These are phyloP conservation scores for Juglanconis sp. DNA, from an alignment of 2,329 filamentous ascomycete genomes.

Conservation along the genomic window DNA sequence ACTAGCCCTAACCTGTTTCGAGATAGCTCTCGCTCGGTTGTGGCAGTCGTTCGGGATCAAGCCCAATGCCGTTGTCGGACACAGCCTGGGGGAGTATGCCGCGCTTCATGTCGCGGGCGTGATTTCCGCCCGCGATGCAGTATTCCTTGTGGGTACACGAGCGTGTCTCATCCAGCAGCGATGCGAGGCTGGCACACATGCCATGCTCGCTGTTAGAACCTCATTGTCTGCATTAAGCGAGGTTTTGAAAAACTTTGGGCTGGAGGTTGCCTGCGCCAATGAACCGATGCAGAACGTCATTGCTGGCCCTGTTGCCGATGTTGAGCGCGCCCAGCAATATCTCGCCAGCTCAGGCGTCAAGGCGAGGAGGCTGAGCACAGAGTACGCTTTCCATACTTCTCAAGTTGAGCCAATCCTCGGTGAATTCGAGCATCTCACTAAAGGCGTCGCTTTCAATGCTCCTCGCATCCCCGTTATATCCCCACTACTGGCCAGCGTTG, in stretches of 20 bases:
- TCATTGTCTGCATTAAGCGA: slow-evolving; percentile 33
- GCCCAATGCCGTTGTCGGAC: slow-evolving; percentile 45
- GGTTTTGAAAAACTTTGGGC: slow-evolving; percentile 39
- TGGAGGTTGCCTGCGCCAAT: slow-evolving; percentile 69
- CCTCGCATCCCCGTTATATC: slow-evolving; percentile 63
- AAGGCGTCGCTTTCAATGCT: slow-evolving; percentile 33
- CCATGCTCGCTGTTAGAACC: slow-evolving; percentile 49
- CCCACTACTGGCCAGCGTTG: slow-evolving; percentile 60
- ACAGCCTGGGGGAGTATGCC: slow-evolving; percentile 66
- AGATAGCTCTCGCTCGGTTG: slow-evolving; percentile 54
- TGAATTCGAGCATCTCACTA: slow-evolving; percentile 49
- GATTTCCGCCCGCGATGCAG: slow-evolving; percentile 65
- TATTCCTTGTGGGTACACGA: slow-evolving; percentile 67
- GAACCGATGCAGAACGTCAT: slow-evolving; percentile 71
- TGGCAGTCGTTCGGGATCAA: slow-evolving; percentile 54
- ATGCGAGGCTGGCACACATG: slow-evolving; percentile 64
- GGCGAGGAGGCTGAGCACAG: slow-evolving; percentile 44
- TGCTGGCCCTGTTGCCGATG: slow-evolving; percentile 39
- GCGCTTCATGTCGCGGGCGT: slow-evolving; percentile 69
- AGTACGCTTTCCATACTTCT: slow-evolving; percentile 52
- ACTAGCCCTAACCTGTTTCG: slow-evolving; percentile 50
- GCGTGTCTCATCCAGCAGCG: slow-evolving; percentile 61
- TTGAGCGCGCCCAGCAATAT: slow-evolving; percentile 40
- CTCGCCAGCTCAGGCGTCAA: slow-evolving; percentile 33
- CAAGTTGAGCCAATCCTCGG: slow-evolving; percentile 54